Base-by-base conservation (phyloP, 1,284 basidiomycete genomes). In the Earliella scabrosa region DNA sequence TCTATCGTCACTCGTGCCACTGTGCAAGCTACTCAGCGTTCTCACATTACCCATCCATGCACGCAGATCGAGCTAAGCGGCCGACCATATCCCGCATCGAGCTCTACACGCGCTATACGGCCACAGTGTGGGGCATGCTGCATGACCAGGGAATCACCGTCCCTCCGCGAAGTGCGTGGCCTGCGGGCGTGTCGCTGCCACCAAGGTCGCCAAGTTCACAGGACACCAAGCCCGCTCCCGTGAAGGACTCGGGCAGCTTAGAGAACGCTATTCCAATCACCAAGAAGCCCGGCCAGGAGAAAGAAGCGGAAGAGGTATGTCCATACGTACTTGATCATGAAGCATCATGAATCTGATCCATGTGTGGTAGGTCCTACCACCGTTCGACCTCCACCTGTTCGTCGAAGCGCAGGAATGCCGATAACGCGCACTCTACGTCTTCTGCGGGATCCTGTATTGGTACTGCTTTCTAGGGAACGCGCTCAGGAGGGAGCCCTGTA, bases 21-120 rank as follows among this genome's bases (percentile, higher is more conserved):
- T 14, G n/a, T 24, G 21, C 20, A 2, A 24, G 9, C 11, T 24
- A 23, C 11, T 10, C 10, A 41, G 8, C 21, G 39, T 21, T 14
- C 21, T 26, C 16, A 50, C 39, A 8, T 49, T 20, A 21, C 20
- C 16, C 2, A 46, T 21, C 10, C 51, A 16, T 24, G 14, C 13
- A 14, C 38, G 2, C 39, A 91, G 88, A 82, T 67, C 75, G 79
- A 43, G 74, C 73, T 1, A 78, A 78, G 6, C 72, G 75, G 47
- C 79, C 82, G 2, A 70, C 82, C 0, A 74, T 86, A 29, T 88
- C 89, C 1, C 76, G 78, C 38, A 64, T 90, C 18, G 89, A 92
- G 65, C 72, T 88, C 6, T 73, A 77, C 14, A 75, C 82, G 8
- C 81, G 90, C 41, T 81, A 90, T 61, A 87, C 83, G 1, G 73